Percentiles rank a stretch among this genome's conserved stretches.
phyloP scores from a whole-genome alignment of 345 rosid species.

The Adansonia digitata region DNA sequence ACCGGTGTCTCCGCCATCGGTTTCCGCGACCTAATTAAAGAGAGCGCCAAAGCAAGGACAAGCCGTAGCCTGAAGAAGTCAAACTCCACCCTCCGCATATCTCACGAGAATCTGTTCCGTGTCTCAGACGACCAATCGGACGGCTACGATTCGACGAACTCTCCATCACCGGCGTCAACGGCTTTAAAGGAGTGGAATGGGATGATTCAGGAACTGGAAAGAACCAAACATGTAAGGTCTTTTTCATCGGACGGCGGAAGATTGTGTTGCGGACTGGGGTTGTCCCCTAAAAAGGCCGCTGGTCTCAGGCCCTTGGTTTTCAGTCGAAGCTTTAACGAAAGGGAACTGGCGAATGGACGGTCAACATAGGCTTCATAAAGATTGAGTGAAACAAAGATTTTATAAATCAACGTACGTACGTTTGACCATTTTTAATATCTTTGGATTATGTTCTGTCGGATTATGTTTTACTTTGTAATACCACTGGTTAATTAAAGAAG shows the following conservation, averaged over 20 bases:
- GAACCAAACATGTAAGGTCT: slow-evolving; percentile 30
- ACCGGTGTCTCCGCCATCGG: slow-evolving; percentile 36
- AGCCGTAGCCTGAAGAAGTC: slow-evolving; percentile 12
- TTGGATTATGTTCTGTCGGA: neutral
- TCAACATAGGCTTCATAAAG: neutral
- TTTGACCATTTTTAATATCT: too few species aligned
- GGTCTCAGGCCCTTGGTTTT: neutral
- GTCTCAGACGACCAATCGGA: slow-evolving; percentile 22
- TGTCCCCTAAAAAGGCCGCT: neutral
- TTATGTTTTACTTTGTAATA: neutral
- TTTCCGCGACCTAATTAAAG: slow-evolving; percentile 42
- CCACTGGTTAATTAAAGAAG: neutral
- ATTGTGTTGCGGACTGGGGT: slow-evolving; percentile 35
- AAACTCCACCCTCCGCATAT: neutral
- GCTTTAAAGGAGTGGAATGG: slow-evolving; percentile 50
- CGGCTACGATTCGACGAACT: slow-evolving; percentile 40
- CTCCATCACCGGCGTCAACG: slow-evolving; percentile 49
- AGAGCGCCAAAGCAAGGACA: slow-evolving; percentile 8
- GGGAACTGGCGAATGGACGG: neutral
- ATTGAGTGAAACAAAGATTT: neutral
- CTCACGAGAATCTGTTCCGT: neutral
- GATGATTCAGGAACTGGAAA: slow-evolving; percentile 20
- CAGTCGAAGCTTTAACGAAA: neutral
- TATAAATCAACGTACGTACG: neutral
- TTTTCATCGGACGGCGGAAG: slow-evolving; percentile 37